These are phyloP conservation scores for Diplotaxis tenuifolia DNA, from an alignment of 345 rosid genomes.

Conservation along the genomic window DNA sequence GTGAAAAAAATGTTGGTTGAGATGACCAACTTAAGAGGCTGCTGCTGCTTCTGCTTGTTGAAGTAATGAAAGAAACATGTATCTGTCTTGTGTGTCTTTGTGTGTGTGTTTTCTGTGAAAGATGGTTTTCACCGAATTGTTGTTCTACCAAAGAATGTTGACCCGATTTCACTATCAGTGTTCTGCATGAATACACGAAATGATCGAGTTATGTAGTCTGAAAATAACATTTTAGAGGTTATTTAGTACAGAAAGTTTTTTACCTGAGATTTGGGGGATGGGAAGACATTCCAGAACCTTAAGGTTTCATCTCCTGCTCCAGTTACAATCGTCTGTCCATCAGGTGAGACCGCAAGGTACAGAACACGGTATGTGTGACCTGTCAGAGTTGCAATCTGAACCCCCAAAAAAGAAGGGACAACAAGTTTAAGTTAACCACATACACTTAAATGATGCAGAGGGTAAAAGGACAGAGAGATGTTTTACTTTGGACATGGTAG, in stretches of 20 bases:
- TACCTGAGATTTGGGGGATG: conserved; percentile 93
- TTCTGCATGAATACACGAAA: conserved; percentile 47
- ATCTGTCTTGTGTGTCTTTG: not conserved
- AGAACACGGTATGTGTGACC: conserved; percentile 93
- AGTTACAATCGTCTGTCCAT: conserved; percentile 97
- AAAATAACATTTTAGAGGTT: not conserved
- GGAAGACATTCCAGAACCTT: conserved; percentile 97
- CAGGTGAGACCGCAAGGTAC: conserved; percentile 97
- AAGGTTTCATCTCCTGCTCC: conserved; percentile 99
- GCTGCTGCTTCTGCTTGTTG: conserved; percentile 18
- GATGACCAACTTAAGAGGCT: conserved; percentile 30
- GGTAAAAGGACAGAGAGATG: not conserved
- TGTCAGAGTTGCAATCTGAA: conserved; percentile 94
- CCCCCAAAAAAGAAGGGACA: not conserved
- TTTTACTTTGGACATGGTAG: conserved; percentile 90
- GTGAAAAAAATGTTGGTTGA: conserved; percentile 33
- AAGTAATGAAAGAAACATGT: conserved; percentile 26
- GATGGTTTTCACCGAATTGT: conserved; percentile 29
- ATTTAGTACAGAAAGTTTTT: not conserved
- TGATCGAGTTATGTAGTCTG: not conserved
- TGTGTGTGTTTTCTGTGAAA: not conserved
- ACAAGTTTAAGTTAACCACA: not conserved
- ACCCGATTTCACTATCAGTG: conserved; percentile 79
- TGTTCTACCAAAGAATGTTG: conserved; percentile 69
- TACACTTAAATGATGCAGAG: not conserved